Conservation (phyloP, 352 stramenopile species). For the Pythium aristosporum region DNA sequence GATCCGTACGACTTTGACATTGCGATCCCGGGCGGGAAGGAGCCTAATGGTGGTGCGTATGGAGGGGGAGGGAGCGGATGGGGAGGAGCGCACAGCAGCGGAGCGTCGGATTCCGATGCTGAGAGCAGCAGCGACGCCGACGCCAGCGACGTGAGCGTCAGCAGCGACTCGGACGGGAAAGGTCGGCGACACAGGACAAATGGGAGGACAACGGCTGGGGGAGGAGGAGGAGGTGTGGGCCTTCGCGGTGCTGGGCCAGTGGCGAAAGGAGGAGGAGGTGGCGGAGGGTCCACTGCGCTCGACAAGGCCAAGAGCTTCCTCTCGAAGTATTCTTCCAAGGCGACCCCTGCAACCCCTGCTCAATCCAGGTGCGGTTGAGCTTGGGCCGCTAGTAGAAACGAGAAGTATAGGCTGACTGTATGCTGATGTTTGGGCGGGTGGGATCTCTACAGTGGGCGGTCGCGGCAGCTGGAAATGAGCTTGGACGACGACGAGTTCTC, state of each 20-base stretch:
- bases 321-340: conserved; percentile 65
- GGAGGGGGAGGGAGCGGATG: not conserved
- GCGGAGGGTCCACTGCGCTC: conserved; percentile 32
- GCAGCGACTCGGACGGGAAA: conserved; percentile 4
- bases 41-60: not conserved
- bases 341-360: conserved; percentile 2
- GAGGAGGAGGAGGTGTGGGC: not conserved
- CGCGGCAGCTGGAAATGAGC: conserved; percentile 44
- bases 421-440: not conserved
- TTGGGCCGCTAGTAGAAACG: not conserved
- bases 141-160: conserved; percentile 17
- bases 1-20: conserved; percentile 54
- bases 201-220: not conserved
- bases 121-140: not conserved
- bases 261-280: not conserved
- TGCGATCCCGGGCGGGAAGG: conserved; percentile 32
- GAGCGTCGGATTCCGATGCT: not conserved
- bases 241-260: not conserved
- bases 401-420: not conserved
- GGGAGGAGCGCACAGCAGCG: not conserved
- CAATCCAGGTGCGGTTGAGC: not conserved
- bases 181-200: not conserved
- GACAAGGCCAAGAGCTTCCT: conserved; percentile 75
- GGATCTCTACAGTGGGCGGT: not conserved
- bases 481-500: conserved; percentile 55